A percentile compares a stretch with the other conserved stretches of the same genome.
These are phyloP conservation scores for Penicillium sp. DNA, from an alignment of 2,329 filamentous ascomycete genomes.

Conservation along the genomic window DNA sequence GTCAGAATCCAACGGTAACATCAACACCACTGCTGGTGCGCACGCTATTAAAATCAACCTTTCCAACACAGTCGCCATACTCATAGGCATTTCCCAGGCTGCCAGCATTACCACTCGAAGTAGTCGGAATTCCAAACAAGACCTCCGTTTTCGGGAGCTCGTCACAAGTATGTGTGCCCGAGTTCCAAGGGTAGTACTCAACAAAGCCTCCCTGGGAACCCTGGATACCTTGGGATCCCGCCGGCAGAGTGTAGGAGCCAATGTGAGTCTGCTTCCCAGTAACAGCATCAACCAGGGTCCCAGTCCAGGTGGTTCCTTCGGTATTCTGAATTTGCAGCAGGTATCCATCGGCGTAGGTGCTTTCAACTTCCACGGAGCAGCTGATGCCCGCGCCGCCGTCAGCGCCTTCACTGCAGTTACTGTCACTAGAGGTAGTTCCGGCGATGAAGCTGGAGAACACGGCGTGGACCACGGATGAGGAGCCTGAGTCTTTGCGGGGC, in stretches of 20 bases:
- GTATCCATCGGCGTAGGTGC: constrained; percentile 21
- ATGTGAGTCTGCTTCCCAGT: constrained; percentile 22
- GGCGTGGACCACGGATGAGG: constrained; percentile 26
- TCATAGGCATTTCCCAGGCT: constrained; percentile 22
- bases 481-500: constrained; percentile 16
- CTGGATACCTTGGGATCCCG: constrained; percentile 20
- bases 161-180: constrained; percentile 12
- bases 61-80: constrained; percentile 29
- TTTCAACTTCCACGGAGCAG: constrained; percentile 23
- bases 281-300: constrained; percentile 25
- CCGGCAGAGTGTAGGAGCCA: constrained; percentile 27
- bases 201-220: constrained; percentile 27
- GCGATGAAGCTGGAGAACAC: constrained; percentile 33
- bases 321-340: constrained; percentile 24
- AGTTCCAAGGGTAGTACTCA: constrained; percentile 30
- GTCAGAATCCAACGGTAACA: constrained; percentile 22
- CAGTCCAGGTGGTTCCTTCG: constrained; percentile 27
- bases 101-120: constrained; percentile 9
- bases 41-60: constrained; percentile 19
- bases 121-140: constrained; percentile 21
- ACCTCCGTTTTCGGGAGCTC: constrained; percentile 20
- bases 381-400: constrained; percentile 30
- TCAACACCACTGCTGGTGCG: constrained; percentile 10
- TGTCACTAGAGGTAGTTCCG: constrained; percentile 22
- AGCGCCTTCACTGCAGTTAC: constrained; percentile 27